phyloP scores from a whole-genome alignment of 1,139 yeast species.

The Candida dubliniensis region DNA sequence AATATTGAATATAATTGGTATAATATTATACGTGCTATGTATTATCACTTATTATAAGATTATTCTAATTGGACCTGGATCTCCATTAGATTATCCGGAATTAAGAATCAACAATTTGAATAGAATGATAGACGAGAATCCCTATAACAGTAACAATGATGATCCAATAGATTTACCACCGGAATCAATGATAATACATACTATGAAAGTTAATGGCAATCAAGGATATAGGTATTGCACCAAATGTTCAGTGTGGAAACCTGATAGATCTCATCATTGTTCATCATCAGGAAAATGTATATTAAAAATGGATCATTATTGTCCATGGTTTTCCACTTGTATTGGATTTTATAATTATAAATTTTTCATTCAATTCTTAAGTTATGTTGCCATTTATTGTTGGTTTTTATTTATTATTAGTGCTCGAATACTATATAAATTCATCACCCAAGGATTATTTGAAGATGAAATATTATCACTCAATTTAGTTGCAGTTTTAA shows the following conservation, averaged over 20 bases:
- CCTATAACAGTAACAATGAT: constrained; percentile 5
- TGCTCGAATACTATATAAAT: constrained; percentile 44
- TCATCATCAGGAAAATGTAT: constrained; percentile 70
- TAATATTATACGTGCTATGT: constrained; percentile 25
- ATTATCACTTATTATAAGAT: constrained; percentile 53
- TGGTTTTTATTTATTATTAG: constrained; percentile 42
- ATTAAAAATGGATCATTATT: constrained; percentile 84
- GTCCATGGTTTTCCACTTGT: constrained; percentile 95
- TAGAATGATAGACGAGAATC: constrained; percentile 8
- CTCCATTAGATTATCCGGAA: constrained; percentile 44
- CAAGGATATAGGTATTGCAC: constrained; percentile 34
- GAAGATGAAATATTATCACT: constrained; percentile 50
- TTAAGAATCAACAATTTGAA: constrained; percentile 5
- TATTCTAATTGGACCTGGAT: constrained; percentile 63
- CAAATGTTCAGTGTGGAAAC: constrained; percentile 86
- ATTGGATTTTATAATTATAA: constrained; percentile 83
- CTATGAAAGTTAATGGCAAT: constrained; percentile 16
- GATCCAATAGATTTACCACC: constrained; percentile 14
- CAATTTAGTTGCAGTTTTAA: constrained; percentile 58
- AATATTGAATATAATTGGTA: constrained; percentile 17
- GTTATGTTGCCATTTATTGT: constrained; percentile 53
- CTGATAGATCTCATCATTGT: constrained; percentile 93
- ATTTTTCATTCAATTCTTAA: constrained; percentile 68
- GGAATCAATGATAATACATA: constrained; percentile 19
- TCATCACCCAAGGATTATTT: constrained; percentile 46